Evolutionary conservation across 2,329 filamentous ascomycete genomes (phyloP).

Genomic region (Rutstroemia sydowiana): DNA sequence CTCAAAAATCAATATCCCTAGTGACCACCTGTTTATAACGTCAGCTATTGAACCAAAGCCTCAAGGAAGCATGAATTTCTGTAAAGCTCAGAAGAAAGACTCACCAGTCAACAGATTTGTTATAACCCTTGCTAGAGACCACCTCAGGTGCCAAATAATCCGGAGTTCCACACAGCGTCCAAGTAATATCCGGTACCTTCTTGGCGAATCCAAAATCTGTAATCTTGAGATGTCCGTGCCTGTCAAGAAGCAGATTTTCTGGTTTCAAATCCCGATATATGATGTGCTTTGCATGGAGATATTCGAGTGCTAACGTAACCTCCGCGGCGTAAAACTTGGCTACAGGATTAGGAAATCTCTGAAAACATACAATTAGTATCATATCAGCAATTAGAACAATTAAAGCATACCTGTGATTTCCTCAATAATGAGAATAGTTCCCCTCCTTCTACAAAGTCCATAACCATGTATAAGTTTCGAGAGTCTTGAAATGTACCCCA

Average conservation of each 20-base stretch:
- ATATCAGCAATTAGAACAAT: neutral
- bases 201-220: slow-evolving; percentile 99
- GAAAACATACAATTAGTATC: slow-evolving; percentile 8
- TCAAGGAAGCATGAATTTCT: neutral
- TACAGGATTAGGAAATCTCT: slow-evolving; percentile 98
- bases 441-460: slow-evolving; percentile 99
- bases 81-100: slow-evolving; percentile 15
- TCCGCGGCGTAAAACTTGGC: slow-evolving; percentile 99
- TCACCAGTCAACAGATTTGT: slow-evolving; percentile 94
- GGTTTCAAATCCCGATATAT: slow-evolving; percentile 98
- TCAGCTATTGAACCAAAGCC: slow-evolving; percentile 10
- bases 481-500: slow-evolving; percentile 98
- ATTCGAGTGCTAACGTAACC: slow-evolving; percentile 90
- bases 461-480: slow-evolving; percentile 98
- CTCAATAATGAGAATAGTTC: slow-evolving; percentile 92
- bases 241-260: slow-evolving; percentile 84
- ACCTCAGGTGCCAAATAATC: slow-evolving; percentile 97
- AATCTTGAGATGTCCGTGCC: slow-evolving; percentile 92
- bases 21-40: slow-evolving; percentile 69
- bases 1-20: slow-evolving; percentile 97
- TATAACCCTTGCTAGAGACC: slow-evolving; percentile 98
- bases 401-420: slow-evolving; percentile 66
- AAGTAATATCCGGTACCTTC: slow-evolving; percentile 96
- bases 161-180: slow-evolving; percentile 95
- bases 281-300: slow-evolving; percentile 88